Evolutionary conservation across 2,329 filamentous ascomycete species (phyloP), one percentile per base, ranked within the genome.

Genomic region (Colletotrichum caudatum): DNA sequence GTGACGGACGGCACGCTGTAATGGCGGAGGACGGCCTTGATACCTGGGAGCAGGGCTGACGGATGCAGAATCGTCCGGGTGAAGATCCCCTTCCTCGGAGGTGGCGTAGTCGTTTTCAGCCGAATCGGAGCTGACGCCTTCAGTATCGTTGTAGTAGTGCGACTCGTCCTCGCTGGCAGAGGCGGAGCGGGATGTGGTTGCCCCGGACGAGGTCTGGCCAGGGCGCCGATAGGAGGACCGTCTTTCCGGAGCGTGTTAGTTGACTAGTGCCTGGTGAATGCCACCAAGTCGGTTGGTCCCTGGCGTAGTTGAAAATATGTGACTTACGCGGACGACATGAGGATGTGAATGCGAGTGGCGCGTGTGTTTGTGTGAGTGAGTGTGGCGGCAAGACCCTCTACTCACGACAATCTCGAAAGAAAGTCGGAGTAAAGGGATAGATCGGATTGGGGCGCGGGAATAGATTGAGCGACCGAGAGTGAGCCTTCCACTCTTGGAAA

Each of bases 31-130:
- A 23, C 48, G 70, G 26, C 35, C n/a, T 58, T 41, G 33, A 46
- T 64, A 71, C 73, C 77, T 76, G 41, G 80, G 81, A 76, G 78
- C 81, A 74, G 78, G 82, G 74, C 78, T 81, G 41, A 78, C 79
- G 50, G 89, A 91, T 23, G 88, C 89, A 9, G 89, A 90, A 77
- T 91, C 89, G 44, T 85, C 86, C 18, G 88, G 69, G 20, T 61
- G 54, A 7, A 72, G 88, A 2, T 87, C 85, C 74, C 90, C 76
- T 46, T 87, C 87, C 77, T 85, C 85, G 73, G 83, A 82, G 62
- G 77, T 76, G 72, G 80, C 78, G 61, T 80, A 79, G 66, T 85
- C 78, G 70, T 77, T 76, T 53, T 80, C 76, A 74, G 78, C 71
- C 20, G 66, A 69, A 23, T 80, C 77, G 5, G 78, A 78, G 74